phyloP scores from a whole-genome alignment of 768 basidiomycete genomes.

The Auricularia auricula-judae region DNA sequence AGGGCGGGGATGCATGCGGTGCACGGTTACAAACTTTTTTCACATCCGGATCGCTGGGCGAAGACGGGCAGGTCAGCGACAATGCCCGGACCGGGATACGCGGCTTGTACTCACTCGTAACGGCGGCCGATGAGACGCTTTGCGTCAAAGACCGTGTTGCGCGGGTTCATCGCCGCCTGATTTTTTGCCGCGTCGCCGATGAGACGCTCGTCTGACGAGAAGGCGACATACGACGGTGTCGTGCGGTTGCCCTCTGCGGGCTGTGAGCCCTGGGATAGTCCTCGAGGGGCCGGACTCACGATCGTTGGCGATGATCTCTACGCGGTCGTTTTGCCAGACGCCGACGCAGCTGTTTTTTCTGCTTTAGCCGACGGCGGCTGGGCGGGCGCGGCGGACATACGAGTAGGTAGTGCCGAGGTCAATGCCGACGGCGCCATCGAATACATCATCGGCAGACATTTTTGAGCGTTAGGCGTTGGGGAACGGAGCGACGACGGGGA shows the following conservation, averaged over 20 bases:
- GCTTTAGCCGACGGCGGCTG: background rate
- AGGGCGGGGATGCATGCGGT: background rate
- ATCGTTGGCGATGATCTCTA: conserved; percentile 95
- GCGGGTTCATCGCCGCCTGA: conserved; percentile 96
- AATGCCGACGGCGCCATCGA: conserved; percentile 94
- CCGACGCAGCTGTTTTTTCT: conserved; percentile 72
- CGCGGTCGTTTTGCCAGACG: conserved; percentile 99
- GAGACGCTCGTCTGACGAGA: conserved; percentile 90
- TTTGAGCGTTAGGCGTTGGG: conserved; percentile 24
- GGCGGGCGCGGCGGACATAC: conserved; percentile 30
- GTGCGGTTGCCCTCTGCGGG: conserved; percentile 70
- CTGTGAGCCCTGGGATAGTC: background rate
- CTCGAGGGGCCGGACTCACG: conserved; percentile 15
- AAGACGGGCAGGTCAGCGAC: conserved; percentile 20
- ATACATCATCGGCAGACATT: conserved; percentile 74
- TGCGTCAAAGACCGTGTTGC: conserved; percentile 94
- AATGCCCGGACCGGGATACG: conserved; percentile 23
- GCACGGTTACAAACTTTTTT: background rate
- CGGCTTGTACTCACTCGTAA: conserved; percentile 35
- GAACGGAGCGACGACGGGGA: background rate
- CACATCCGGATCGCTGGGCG: conserved; percentile 63
- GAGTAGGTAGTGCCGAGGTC: conserved; percentile 98
- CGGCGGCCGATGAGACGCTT: conserved; percentile 97
- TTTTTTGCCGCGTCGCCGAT: conserved; percentile 99
- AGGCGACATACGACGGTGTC: conserved; percentile 92